Percentiles rank a stretch among this genome's conserved stretches.
Conservation (phyloP, 2,329 filamentous ascomycete species). For the Clonostachys byssicola region DNA sequence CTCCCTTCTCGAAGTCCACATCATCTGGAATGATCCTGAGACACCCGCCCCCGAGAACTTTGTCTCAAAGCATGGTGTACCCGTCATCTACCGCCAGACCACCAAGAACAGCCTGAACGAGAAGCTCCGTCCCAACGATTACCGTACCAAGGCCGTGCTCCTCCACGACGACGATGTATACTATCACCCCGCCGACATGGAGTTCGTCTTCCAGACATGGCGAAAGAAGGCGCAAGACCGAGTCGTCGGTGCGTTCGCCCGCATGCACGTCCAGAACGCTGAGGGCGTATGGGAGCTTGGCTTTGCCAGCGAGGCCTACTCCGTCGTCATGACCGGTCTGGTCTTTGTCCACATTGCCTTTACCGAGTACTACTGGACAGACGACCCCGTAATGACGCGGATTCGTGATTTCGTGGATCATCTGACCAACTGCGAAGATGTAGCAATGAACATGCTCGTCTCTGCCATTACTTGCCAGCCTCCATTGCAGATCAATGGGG, state of each 20-base stretch:
- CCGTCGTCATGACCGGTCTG: constrained; percentile 30
- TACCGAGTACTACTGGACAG: constrained; percentile 28
- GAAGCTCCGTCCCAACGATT: constrained; percentile 26
- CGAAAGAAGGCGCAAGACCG: constrained; percentile 27
- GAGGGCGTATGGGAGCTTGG: constrained; percentile 21
- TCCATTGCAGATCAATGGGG: constrained; percentile 25
- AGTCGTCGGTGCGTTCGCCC: constrained; percentile 26
- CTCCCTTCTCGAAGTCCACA: constrained; percentile 17
- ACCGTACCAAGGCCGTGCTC: constrained; percentile 30
- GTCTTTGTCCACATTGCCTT: constrained; percentile 29
- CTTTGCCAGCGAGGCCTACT: constrained; percentile 28
- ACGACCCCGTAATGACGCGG: constrained; percentile 15
- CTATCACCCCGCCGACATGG: constrained; percentile 29
- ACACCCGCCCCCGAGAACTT: constrained; percentile 11
- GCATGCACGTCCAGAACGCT: constrained; percentile 18
- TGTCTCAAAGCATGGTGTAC: constrained; percentile 11
- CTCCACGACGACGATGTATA: constrained; percentile 34
- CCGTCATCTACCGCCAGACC: constrained; percentile 14
- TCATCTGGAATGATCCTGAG: constrained; percentile 18
- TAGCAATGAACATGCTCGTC: constrained; percentile 29
- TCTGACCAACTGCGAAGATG: constrained; percentile 33
- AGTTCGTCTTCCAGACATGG: constrained; percentile 33
- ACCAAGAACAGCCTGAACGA: constrained; percentile 14
- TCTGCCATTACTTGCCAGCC: constrained; percentile 25
- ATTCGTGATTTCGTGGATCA: constrained; percentile 29